Conservation (phyloP, 129 eudicot genomes). For the Cynara cardunculus region DNA sequence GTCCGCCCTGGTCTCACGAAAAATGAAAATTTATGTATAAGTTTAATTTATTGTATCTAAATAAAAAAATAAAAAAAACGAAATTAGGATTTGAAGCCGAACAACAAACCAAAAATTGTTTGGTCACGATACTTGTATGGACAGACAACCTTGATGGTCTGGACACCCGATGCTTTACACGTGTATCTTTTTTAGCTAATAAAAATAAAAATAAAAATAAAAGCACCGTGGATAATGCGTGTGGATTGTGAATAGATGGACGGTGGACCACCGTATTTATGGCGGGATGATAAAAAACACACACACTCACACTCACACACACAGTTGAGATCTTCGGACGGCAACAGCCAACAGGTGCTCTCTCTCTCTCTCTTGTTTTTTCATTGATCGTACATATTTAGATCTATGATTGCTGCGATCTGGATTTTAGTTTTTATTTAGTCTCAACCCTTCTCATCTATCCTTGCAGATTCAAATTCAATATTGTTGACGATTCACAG, state of each 20-base stretch:
- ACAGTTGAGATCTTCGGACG: constrained; percentile 1
- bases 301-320: constrained; percentile 15
- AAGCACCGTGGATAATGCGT: constrained; percentile 25
- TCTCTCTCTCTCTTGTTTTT: constrained; percentile 4
- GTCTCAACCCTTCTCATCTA: not conserved
- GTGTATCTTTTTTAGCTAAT: not conserved
- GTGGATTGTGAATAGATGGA: constrained; percentile 10
- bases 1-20: too few species aligned
- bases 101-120: not conserved
- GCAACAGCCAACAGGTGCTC: constrained; percentile 23
- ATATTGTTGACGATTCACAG: constrained; percentile 2
- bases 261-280: constrained; percentile 33
- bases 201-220: not conserved
- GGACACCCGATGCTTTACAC: not conserved
- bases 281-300: constrained; percentile 12
- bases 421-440: not conserved
- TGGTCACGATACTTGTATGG: not conserved
- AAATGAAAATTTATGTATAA: too few species aligned
- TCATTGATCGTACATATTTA: not conserved
- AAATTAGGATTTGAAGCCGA: not conserved
- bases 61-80: too few species aligned
- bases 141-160: too few species aligned
- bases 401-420: constrained; percentile 26
- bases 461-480: constrained; percentile 17
- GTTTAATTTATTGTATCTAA: too few species aligned